Percentiles rank a stretch among this genome's conserved stretches.
phyloP scores from a whole-genome alignment of 768 basidiomycete genomes.

The Vararia minispora region DNA sequence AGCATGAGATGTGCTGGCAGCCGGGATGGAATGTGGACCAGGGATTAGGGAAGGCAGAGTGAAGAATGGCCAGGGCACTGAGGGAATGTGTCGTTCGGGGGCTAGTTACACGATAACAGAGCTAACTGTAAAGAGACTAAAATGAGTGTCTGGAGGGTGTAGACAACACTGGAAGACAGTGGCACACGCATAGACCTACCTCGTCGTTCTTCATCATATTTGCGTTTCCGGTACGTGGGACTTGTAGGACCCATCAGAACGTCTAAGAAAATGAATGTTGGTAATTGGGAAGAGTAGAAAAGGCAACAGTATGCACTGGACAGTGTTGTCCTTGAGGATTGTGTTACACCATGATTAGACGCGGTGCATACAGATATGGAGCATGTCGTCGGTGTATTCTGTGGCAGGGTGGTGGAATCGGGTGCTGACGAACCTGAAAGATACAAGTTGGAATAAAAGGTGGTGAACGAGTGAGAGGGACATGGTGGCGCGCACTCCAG shows the following conservation, averaged over 20 bases:
- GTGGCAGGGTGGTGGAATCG: slow-evolving; percentile 13
- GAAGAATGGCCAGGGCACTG: no score
- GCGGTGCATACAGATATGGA: slow-evolving; percentile 46
- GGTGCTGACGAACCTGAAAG: slow-evolving; percentile 14
- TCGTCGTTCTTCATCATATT: slow-evolving; percentile 8
- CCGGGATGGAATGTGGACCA: no score
- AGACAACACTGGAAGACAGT: neutral
- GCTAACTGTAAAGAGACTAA: neutral
- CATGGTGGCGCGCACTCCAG: slow-evolving; percentile 56
- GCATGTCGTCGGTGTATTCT: slow-evolving; percentile 45
- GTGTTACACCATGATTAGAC: slow-evolving; percentile 61
- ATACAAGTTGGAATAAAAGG: slow-evolving; percentile 25
- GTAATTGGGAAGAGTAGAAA: no score
- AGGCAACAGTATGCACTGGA: slow-evolving; percentile 5
- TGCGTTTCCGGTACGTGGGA: slow-evolving; percentile 12
- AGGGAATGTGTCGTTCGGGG: slow-evolving; percentile 9
- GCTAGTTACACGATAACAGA: slow-evolving; percentile 10
- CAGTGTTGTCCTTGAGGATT: slow-evolving; percentile 28
- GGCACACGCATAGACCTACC: slow-evolving; percentile 6
- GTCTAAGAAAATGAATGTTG: no score
- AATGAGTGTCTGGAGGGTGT: slow-evolving; percentile 8
- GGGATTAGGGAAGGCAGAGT: no score
- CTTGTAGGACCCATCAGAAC: no score
- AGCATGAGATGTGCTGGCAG: no score
- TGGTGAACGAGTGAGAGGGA: slow-evolving; percentile 27